Conservation (phyloP, 108 stramenopile species). For the Cafeteria roenbergensis region DNA sequence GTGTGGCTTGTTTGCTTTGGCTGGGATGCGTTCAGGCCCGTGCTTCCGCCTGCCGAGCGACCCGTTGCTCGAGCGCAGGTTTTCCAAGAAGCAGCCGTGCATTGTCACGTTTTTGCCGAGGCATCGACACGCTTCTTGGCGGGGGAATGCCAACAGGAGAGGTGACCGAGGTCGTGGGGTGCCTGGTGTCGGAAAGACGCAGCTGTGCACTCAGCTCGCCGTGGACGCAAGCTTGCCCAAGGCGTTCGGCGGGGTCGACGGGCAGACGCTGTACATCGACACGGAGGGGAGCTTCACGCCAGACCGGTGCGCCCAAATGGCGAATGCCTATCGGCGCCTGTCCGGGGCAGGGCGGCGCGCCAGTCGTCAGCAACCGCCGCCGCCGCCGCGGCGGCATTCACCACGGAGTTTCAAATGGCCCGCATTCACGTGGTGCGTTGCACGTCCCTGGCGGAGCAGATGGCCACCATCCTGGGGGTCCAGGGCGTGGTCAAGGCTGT, state of each 20-base stretch:
- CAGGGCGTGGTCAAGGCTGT: neutral
- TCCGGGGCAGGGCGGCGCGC: conserved; percentile 39
- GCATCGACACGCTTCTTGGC: conserved; percentile 61
- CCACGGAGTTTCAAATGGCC: conserved; percentile 37
- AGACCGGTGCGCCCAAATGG: conserved; percentile 65
- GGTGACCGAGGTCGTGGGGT: conserved; percentile 73
- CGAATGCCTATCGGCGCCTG: conserved; percentile 49
- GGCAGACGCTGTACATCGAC: conserved; percentile 69
- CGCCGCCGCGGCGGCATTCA: conserved; percentile 37
- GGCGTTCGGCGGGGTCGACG: conserved; percentile 66
- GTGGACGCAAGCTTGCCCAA: conserved; percentile 64
- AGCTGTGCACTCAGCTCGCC: conserved; percentile 77
- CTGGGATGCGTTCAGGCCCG: too few relatives aligned
- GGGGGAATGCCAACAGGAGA: conserved; percentile 65
- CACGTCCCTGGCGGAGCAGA: conserved; percentile 64
- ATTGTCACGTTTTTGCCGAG: conserved; percentile 61
- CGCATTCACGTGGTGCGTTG: conserved; percentile 79
- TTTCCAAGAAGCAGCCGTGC: too few relatives aligned
- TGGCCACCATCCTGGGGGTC: conserved; percentile 49
- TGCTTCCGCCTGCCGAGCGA: too few relatives aligned
- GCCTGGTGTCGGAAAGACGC: conserved; percentile 85
- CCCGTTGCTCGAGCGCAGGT: too few relatives aligned
- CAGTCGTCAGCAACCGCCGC: too few relatives aligned
- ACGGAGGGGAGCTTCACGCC: conserved; percentile 74
- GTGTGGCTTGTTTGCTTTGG: too few relatives aligned